Percentiles rank a stretch among this genome's conserved stretches.
These are phyloP conservation scores for Urochloa ruziziensis DNA, from an alignment of 176 grass and related monocot species.

Conservation along the genomic window DNA sequence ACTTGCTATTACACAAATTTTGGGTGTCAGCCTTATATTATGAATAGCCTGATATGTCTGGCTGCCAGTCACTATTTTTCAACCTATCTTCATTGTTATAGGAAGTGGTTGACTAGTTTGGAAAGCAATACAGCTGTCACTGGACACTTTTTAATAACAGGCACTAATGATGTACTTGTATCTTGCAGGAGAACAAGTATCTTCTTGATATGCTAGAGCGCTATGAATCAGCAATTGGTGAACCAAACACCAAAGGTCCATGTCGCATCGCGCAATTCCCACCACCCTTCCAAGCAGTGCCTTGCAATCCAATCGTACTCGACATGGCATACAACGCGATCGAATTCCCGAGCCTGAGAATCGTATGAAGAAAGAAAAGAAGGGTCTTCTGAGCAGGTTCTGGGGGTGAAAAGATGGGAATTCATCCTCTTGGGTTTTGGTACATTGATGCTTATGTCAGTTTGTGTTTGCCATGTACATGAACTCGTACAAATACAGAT, in stretches of 20 bases:
- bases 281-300: constrained; percentile 67
- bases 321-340: constrained; percentile 83
- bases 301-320: constrained; percentile 94
- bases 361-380: constrained; percentile 99
- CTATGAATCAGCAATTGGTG: constrained; percentile 83
- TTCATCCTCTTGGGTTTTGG: constrained; percentile 16
- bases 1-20: not conserved
- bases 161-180: constrained; percentile 16
- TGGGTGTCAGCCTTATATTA: not conserved
- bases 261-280: constrained; percentile 68
- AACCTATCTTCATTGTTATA: not conserved
- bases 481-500: not conserved
- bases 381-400: constrained; percentile 78
- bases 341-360: constrained; percentile 81
- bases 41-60: not conserved
- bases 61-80: not conserved
- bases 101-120: not conserved
- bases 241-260: constrained; percentile 57
- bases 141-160: not conserved
- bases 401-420: constrained; percentile 48
- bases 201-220: constrained; percentile 73
- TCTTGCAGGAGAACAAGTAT: constrained; percentile 64
- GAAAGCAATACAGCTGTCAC: not conserved
- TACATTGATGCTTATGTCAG: not conserved
- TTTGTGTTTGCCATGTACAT: constrained; percentile 18